A percentile compares a stretch with the other conserved stretches of the same genome.
phyloP scores from a whole-genome alignment of 192 early-diverging fungal genomes.

The Chytriomyces sp. region DNA sequence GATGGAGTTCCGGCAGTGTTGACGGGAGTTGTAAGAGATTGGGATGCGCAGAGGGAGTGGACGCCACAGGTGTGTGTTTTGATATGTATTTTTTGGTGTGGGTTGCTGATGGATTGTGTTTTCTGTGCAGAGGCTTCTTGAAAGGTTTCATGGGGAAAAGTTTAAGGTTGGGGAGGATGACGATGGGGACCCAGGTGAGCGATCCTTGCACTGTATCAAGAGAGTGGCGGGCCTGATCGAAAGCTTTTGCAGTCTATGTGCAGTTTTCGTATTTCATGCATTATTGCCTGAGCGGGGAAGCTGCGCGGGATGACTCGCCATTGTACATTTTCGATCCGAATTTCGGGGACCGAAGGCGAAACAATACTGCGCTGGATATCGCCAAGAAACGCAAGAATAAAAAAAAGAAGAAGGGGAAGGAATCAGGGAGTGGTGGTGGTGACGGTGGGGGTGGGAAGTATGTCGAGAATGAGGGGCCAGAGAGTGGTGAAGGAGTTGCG shows the following conservation, averaged over 20 bases:
- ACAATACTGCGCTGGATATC: conserved; percentile 42
- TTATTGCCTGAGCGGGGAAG: conserved; percentile 47
- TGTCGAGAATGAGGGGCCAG: not conserved
- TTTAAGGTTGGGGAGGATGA: conserved; percentile 86
- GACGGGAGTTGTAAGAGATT: conserved; percentile 56
- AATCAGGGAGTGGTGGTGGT: not conserved
- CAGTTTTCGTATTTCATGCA: conserved; percentile 57
- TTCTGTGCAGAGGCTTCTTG: conserved; percentile 18
- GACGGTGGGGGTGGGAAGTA: conserved; percentile 14
- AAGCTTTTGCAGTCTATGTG: conserved; percentile 21
- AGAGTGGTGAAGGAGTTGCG: not conserved
- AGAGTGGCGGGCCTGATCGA: not conserved
- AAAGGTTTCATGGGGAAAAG: conserved; percentile 58
- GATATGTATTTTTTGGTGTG: not conserved
- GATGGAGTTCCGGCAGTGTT: conserved; percentile 67
- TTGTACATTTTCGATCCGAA: conserved; percentile 82
- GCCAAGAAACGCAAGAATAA: conserved; percentile 11
- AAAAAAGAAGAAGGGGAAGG: conserved; percentile 7
- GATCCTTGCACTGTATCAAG: no score
- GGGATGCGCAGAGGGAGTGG: conserved; percentile 66
- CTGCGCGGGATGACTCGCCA: conserved; percentile 69
- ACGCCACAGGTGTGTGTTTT: conserved; percentile 48
- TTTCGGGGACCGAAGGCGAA: conserved; percentile 56
- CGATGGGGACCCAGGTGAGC: conserved; percentile 62
- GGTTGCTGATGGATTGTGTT: not conserved